Evolutionary conservation across 1,284 basidiomycete genomes (phyloP), one percentile per base, ranked within the genome.

Genomic region (Schizophyllum commune): DNA sequence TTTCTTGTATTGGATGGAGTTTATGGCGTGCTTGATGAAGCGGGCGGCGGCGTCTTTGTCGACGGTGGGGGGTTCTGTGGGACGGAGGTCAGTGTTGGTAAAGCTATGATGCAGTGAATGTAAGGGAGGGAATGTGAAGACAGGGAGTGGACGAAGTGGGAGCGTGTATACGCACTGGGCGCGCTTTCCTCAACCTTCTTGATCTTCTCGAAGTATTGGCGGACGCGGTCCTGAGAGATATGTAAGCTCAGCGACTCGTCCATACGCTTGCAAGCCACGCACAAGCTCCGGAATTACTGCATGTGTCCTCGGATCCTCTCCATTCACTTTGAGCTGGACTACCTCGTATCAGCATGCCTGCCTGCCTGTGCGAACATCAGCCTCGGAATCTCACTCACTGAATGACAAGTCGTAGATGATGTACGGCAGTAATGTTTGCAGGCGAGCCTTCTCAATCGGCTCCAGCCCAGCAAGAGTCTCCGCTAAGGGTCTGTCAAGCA

Each of bases 391-490:
- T n/a, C n/a, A 63, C 60, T 32, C 13, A 57, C 91, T 86, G 74
- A 91, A 92, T n/a, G 91, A 75, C 17, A 93, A 79, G 71, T 92
- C 90, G 67, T 93, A 91, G 3, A 89, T 79, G n/a, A 91, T 75
- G 71, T 93, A 92, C 11, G 89, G 87, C 32, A 92, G 70, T 39
- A 84, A 76, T 5, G 86, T 84, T 64, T 92, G 87, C 7, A 92
- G 72, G 70, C 91, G 91, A 32, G 89, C 91, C 68, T 91, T 87
- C 64, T 91, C 86, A n/a, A 92, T 77, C 2, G 83, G 83, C 62
- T 89, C 84, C 21, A 92, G 78, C 6, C 76, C 77, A 21, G 86
- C 72, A 15, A 87, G 70, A 0, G 84, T 83, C 66, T 91, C 88
- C 3, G 85, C 80, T 5, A 92, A 76, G 4, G 85, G 77, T 65